Evolutionary conservation across 2,329 filamentous ascomycete species (phyloP), one percentile per base, ranked within the genome.

Genomic region (Epicoccum sorghinum): DNA sequence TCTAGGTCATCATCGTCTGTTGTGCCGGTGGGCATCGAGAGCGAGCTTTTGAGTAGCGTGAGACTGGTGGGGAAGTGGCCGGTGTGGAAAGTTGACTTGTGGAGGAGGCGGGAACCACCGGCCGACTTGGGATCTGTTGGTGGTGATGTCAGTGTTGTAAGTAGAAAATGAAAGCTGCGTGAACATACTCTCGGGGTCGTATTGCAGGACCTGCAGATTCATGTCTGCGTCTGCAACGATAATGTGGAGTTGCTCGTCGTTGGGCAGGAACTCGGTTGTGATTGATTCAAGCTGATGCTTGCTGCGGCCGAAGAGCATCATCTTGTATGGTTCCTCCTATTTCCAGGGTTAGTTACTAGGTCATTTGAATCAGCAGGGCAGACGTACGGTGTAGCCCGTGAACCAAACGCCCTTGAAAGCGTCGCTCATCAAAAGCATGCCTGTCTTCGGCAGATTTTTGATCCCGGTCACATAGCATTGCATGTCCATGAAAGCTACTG

Each of bases 401-500:
- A 99, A 96, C 92, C 95, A 98, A 2, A 98, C 82, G 0, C 95
- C 95, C 77, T 96, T 96, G 71, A 95, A 87, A 0, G 89, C 90
- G 77, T 99, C 95, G 0, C 90, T 90, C 77, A 97, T 87, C 9
- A 96, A 81, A 67, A 90, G 92, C 71, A 99, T 82, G 0, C 93
- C 93, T 0, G 91, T 96, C 1, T 89, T 86, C 3, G 87, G 86
- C 14, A 99, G 82, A 66, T 91, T 90, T 69, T 93, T 95, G 48
- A 91, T 84, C n/a, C 89, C 86, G 2, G 87, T 90, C 10, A 96
- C 91, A 67, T 96, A 95, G 75, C 90, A 96, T 77, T 91, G 95
- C 87, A 97, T 96, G 69, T 99, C 95, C 82, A 99, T 89, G 70
- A 99, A 99, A 0, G 95, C 95, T 3, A 99, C 93, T 0, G 95